A percentile compares a stretch with the other conserved stretches of the same genome.
phyloP scores from a whole-genome alignment of 2,329 filamentous ascomycete species.

The Chaetomiaceae sp. region DNA sequence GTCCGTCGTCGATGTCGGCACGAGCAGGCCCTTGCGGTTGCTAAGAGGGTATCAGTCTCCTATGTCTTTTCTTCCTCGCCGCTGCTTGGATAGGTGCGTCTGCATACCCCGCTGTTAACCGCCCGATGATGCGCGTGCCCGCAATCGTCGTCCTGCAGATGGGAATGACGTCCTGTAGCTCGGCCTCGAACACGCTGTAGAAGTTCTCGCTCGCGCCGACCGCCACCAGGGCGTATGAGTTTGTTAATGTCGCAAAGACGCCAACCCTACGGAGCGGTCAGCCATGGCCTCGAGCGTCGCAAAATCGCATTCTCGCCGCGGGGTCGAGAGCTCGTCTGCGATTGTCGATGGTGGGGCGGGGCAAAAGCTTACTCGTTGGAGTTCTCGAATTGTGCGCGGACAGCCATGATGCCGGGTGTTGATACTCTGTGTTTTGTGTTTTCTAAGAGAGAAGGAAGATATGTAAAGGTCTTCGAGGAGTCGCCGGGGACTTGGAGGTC shows the following conservation, averaged over 20 bases:
- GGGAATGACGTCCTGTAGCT: constrained; percentile 94
- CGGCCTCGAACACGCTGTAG: constrained; percentile 97
- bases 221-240: constrained; percentile 92
- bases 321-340: neutral
- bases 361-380: constrained; percentile 71
- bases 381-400: constrained; percentile 78
- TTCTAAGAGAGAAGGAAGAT: neutral
- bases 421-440: constrained; percentile 2
- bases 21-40: constrained; percentile 94
- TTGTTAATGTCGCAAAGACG: constrained; percentile 94
- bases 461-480: neutral
- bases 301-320: constrained; percentile 17
- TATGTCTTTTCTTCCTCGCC: neutral
- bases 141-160: constrained; percentile 96
- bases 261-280: constrained; percentile 63
- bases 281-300: constrained; percentile 2
- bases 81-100: neutral
- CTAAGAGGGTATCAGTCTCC: constrained; percentile 38
- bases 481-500: constrained; percentile 6
- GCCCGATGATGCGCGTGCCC: constrained; percentile 91
- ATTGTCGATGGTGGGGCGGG: constrained; percentile 23
- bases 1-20: constrained; percentile 93
- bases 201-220: constrained; percentile 98
- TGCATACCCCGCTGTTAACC: constrained; percentile 81
- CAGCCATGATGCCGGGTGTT: constrained; percentile 49